Base-by-base conservation (phyloP, 202 grass and related monocot genomes). In the Eragrostis tef region DNA sequence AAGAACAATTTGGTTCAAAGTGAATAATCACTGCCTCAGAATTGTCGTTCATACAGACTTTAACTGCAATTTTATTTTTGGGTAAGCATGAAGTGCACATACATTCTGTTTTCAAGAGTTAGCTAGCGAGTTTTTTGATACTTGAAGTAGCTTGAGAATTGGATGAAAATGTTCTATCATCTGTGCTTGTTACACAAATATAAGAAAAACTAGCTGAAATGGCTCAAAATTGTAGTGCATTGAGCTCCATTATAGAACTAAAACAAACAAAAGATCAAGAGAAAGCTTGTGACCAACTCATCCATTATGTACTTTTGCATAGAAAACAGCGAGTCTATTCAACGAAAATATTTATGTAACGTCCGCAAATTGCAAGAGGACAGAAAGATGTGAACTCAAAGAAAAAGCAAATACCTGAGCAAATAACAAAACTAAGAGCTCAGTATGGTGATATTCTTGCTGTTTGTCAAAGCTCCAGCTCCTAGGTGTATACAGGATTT, bases 381-480 rank as follows among this genome's bases (percentile, higher is more conserved):
- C 24, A 34, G 27, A 83, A 57, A 20, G 39, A 76, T 45, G 7
- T 17, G 15, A 68, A 22, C 24, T 46, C 29, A 2, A 31, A 39
- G 34, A 0, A 17, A 11, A 12, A 31, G 13, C 20, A 31, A 29
- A 48, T 11, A 45, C 6, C 36, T 3, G 21, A 14, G 21, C 1
- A 83, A 75, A 53, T 21, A 74, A 67, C 24, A 63, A 74, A 53
- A 57, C 2, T 41, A 50, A 58, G 41, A 62, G 39, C 39, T 45
- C 59, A 8, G 4, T 39, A 39, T 39, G 56, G 70, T 6, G 1
- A 65, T 64, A 36, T 26, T 63, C 21, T 74, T 22, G 1, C 34
- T 39, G 34, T 39, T 39, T 4, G 34, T 39, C 5, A 39, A 5
- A 39, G 34, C 34, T 39, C 1, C 34, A 39, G 34, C 2, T 6